These are phyloP conservation scores for Zygosaccharomyces pseudorouxii DNA, from an alignment of 805 yeast species.

Conservation along the genomic window DNA sequence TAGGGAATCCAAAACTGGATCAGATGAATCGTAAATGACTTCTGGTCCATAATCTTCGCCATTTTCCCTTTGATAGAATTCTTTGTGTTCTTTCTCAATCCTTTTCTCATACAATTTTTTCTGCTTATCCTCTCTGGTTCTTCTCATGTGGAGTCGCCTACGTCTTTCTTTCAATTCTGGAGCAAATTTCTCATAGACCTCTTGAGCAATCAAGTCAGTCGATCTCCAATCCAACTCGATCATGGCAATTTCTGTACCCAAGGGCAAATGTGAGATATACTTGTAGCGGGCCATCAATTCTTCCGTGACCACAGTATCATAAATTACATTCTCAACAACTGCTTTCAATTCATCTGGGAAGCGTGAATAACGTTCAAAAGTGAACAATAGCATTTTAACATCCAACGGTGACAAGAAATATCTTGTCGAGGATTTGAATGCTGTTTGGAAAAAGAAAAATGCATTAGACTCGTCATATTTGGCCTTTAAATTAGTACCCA, in stretches of 20 bases:
- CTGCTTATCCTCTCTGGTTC: constrained; percentile 57
- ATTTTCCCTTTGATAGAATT: constrained; percentile 59
- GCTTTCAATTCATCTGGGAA: constrained; percentile 65
- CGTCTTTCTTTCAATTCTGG: constrained; percentile 56
- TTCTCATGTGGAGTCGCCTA: constrained; percentile 44
- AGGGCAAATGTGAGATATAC: constrained; percentile 75
- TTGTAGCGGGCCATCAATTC: constrained; percentile 58
- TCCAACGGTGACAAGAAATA: constrained; percentile 77
- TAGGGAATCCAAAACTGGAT: constrained; percentile 1
- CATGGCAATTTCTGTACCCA: constrained; percentile 78
- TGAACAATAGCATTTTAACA: constrained; percentile 59
- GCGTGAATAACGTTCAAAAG: constrained; percentile 55
- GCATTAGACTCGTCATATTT: constrained; percentile 41
- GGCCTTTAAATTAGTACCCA: constrained; percentile 10
- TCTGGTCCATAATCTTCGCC: constrained; percentile 28
- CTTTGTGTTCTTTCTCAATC: constrained; percentile 53
- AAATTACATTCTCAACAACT: constrained; percentile 63
- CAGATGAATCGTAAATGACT: constrained; percentile 6
- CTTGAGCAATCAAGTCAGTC: constrained; percentile 41
- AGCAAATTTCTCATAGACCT: constrained; percentile 44
- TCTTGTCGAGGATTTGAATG: constrained; percentile 59
- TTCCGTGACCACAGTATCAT: constrained; percentile 59
- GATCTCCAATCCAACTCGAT: constrained; percentile 80
- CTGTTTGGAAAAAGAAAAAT: constrained; percentile 74
- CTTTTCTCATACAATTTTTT: constrained; percentile 51